Conservation (phyloP, 306 rosid genomes). For the Cucumis melo region DNA sequence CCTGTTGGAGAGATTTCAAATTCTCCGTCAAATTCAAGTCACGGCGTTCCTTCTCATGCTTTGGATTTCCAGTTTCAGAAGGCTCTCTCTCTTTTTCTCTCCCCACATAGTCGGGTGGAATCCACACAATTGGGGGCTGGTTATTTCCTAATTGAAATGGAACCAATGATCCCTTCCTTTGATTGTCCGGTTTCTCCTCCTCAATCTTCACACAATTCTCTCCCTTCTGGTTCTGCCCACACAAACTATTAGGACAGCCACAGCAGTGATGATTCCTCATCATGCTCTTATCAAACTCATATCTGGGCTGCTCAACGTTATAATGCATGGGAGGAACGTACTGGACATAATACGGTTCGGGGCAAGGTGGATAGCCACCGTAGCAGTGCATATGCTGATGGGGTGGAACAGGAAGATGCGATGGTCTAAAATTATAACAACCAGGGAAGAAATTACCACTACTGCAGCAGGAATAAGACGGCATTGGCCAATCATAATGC, state of each 20-base stretch:
- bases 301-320: slow-evolving; percentile 35
- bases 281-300: slow-evolving; percentile 43
- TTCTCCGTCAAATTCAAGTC: slow-evolving; percentile 10
- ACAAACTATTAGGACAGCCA: slow-evolving; percentile 32
- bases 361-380: slow-evolving; percentile 24
- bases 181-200: slow-evolving; percentile 29
- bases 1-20: background rate
- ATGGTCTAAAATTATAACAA: slow-evolving; percentile 14
- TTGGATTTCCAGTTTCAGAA: slow-evolving; percentile 5
- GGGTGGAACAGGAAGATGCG: slow-evolving; percentile 19
- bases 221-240: slow-evolving; percentile 24
- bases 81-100: slow-evolving; percentile 13
- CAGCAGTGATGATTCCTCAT: slow-evolving; percentile 34
- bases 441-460: slow-evolving; percentile 27
- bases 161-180: slow-evolving; percentile 15
- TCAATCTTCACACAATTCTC: slow-evolving; percentile 33
- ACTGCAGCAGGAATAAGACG: slow-evolving; percentile 29
- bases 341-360: slow-evolving; percentile 17
- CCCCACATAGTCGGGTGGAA: slow-evolving; percentile 26
- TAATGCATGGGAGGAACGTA: slow-evolving; percentile 31
- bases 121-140: slow-evolving; percentile 40
- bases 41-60: slow-evolving; percentile 7
- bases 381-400: slow-evolving; percentile 18
- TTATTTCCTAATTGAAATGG: slow-evolving; percentile 25
- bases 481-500: slow-evolving; percentile 20